Percentiles rank a stretch among this genome's conserved stretches.
phyloP scores from a whole-genome alignment of 495 filamentous ascomycete genomes.

The Tetracladium setigerum region DNA sequence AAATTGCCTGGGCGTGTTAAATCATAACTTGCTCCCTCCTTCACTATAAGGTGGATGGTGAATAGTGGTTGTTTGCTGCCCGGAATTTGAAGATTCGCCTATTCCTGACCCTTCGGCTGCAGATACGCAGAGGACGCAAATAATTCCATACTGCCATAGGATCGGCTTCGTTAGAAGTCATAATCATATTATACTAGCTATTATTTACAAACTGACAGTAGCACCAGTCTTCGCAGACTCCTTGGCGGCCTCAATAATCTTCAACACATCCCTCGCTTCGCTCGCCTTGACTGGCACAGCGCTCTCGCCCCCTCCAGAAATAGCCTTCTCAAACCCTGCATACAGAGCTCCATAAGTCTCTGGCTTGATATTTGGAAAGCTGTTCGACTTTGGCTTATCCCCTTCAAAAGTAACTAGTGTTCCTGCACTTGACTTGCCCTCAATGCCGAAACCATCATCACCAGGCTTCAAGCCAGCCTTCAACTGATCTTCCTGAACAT shows the following conservation, averaged over 20 bases:
- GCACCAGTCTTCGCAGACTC: constrained; percentile 59
- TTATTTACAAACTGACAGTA: constrained; percentile 39
- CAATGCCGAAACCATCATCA: constrained; percentile 59
- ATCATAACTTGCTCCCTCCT: too few species aligned
- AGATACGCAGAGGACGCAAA: too few species aligned
- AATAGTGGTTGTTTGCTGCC: too few species aligned
- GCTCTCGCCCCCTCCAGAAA: constrained; percentile 49
- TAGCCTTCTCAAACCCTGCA: constrained; percentile 56
- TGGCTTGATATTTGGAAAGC: constrained; percentile 55
- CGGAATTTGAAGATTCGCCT: too few species aligned
- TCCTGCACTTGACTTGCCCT: constrained; percentile 39
- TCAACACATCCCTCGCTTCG: constrained; percentile 64
- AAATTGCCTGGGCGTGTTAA: too few species aligned
- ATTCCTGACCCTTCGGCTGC: too few species aligned
- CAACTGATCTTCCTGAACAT: constrained; percentile 77
- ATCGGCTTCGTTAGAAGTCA: too few species aligned
- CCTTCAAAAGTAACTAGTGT: constrained; percentile 31
- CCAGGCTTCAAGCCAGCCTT: constrained; percentile 58
- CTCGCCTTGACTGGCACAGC: constrained; percentile 62
- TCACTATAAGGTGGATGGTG: too few species aligned
- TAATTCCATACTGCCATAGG: too few species aligned
- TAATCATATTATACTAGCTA: too few species aligned
- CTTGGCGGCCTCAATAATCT: constrained; percentile 63
- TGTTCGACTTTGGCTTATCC: constrained; percentile 30
- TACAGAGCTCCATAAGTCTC: constrained; percentile 71